Conservation (phyloP, 1,139 yeast species). For the Magnusiomyces fungicola region DNA sequence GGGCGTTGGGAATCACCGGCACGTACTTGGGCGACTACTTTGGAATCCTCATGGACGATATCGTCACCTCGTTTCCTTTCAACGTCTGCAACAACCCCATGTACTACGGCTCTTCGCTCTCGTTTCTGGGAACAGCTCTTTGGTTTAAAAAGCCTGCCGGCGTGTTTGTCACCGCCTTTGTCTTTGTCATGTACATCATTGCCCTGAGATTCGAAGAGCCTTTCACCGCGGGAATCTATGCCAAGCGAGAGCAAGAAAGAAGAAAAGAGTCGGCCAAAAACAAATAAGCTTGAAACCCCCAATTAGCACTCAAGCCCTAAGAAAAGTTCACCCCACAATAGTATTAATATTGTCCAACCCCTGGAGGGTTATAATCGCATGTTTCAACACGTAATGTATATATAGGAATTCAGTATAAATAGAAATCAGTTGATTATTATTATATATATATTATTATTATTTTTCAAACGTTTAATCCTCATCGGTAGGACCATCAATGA, state of each 20-base stretch:
- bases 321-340: too few relatives aligned
- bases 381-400: too few relatives aligned
- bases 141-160: constrained; percentile 92
- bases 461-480: too few relatives aligned
- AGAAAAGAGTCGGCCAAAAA: constrained; percentile 12
- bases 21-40: constrained; percentile 96
- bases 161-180: constrained; percentile 59
- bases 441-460: too few relatives aligned
- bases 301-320: too few relatives aligned
- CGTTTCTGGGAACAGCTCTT: constrained; percentile 85
- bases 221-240: constrained; percentile 83
- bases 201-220: constrained; percentile 93
- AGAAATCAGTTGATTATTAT: too few relatives aligned
- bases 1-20: constrained; percentile 90
- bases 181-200: constrained; percentile 70
- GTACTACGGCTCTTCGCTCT: constrained; percentile 88
- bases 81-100: constrained; percentile 87
- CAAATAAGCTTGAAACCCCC: too few relatives aligned
- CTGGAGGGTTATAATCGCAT: too few relatives aligned
- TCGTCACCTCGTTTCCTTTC: constrained; percentile 94
- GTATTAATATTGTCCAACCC: too few relatives aligned
- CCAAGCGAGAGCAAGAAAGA: constrained; percentile 46
- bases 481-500: constrained; percentile 47
- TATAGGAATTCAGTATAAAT: too few relatives aligned
- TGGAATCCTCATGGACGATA: constrained; percentile 84